Evolutionary conservation across 192 early-diverging fungal genomes (phyloP), one percentile per base, ranked within the genome.

Genomic region (Haplosporangium gracile): DNA sequence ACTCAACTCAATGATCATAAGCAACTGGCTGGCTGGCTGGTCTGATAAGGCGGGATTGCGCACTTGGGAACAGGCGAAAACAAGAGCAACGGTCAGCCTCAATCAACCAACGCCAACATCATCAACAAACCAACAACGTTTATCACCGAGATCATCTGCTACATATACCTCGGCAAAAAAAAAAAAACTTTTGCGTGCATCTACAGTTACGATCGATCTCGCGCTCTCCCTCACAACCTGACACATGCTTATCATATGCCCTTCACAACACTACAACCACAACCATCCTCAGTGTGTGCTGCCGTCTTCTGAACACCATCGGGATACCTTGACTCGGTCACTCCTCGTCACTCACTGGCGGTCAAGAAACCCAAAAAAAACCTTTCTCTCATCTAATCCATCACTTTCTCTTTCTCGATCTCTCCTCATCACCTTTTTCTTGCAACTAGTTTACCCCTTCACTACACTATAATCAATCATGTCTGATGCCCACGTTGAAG

Each of bases 401-500:
- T 36, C 36, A 36, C 36, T 9, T 51, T 22, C 26, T 22, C 24
- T 7, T 45, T 39, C 15, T 74, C 20, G 32, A 77, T 40, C 34
- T 68, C 29, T 32, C 26, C 16, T 42, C 42, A 11, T 49, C 40
- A 26, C 7, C 45, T 26, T 40, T 49, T 15, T 68, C 75, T 29
- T 47, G 57, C 45, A 53, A 69, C 34, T 68, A 57, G 70, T 53
- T 77, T 68, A 75, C 83, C 68, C 73, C 63, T 68, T 55, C 57
- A 79, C 65, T 79, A 85, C 68, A 63, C 36, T 72, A 65, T 81
- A 77, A 87, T 77, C 79, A 82, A 90, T 45, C 73, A 94, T 65
- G 60, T 65, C 60, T 65, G 60, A 85, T 85, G 83, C 78, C 70
- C 68, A 78, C 71, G 75, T 85, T 85, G 89, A 88, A 79, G 93